Percentiles rank a stretch among this genome's conserved stretches.
Evolutionary conservation across 2,329 filamentous ascomycete species (phyloP).

Genomic region (Stemphylium beticola): DNA sequence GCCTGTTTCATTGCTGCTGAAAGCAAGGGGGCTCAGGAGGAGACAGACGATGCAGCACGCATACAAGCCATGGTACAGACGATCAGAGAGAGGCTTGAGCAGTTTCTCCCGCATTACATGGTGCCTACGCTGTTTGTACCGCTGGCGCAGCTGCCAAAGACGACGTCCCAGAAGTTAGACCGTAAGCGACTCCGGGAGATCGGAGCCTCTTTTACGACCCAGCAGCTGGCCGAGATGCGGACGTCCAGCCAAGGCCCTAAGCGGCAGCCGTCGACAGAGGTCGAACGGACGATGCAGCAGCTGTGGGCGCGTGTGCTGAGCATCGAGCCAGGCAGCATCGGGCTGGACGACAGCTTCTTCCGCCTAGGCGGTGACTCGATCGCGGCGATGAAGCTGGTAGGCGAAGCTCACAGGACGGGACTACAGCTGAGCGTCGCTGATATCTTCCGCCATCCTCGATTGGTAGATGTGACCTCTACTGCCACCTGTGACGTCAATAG

Average conservation of each 20-base stretch:
- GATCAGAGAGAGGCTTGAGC: not conserved
- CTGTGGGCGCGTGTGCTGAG: slow-evolving; percentile 9
- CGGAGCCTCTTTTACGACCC: slow-evolving; percentile 3
- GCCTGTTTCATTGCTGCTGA: not conserved
- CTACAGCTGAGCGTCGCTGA: not conserved
- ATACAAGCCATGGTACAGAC: not conserved
- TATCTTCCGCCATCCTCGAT: no score
- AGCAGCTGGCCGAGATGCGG: slow-evolving; percentile 1
- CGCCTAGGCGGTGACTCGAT: slow-evolving; percentile 18
- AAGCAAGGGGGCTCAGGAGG: not conserved
- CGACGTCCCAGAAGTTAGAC: slow-evolving; percentile 53
- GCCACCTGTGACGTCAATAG: not conserved
- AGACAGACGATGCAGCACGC: not conserved
- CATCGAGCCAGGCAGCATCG: slow-evolving; percentile 7
- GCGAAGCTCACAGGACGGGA: slow-evolving; percentile 1
- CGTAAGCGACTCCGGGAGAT: slow-evolving; percentile 26
- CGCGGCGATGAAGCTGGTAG: slow-evolving; percentile 15
- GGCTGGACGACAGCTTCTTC: slow-evolving; percentile 19
- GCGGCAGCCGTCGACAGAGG: not conserved
- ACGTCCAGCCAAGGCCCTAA: not conserved
- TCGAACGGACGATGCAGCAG: not conserved
- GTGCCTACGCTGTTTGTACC: slow-evolving; percentile 54
- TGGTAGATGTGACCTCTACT: not conserved
- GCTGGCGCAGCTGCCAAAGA: slow-evolving; percentile 51
- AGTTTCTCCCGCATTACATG: slow-evolving; percentile 45